A percentile compares a stretch with the other conserved stretches of the same genome.
phyloP scores from a whole-genome alignment of 306 rosid genomes.

The Bauhinia variegata region DNA sequence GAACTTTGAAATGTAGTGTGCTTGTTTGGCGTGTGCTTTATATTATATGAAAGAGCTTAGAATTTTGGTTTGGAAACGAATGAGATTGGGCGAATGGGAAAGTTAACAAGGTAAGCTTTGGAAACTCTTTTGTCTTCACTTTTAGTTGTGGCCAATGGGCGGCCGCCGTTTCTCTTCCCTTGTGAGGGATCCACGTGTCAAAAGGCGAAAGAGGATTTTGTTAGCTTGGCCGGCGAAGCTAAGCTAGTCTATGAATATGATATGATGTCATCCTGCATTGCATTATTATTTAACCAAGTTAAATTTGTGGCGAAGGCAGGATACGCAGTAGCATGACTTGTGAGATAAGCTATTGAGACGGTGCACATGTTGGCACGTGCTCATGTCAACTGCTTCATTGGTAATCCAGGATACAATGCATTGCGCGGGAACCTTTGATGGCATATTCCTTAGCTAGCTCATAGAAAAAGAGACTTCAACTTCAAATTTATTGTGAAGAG shows the following conservation, averaged over 20 bases:
- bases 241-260: too few relatives aligned
- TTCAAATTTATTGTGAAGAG: not conserved
- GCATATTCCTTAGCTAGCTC: constrained; percentile 28
- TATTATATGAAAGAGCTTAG: constrained; percentile 10
- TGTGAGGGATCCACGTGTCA: constrained; percentile 61
- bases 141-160: constrained; percentile 53
- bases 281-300: constrained; percentile 16
- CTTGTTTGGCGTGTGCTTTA: constrained; percentile 24
- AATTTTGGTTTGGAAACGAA: constrained; percentile 26
- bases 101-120: constrained; percentile 29
- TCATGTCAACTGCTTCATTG: not conserved
- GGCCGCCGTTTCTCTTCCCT: constrained; percentile 56
- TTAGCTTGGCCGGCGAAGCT: constrained; percentile 58
- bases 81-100: constrained; percentile 39
- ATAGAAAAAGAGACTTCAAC: too few relatives aligned
- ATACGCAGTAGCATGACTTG: not conserved
- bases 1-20: not conserved
- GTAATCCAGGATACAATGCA: not conserved
- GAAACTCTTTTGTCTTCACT: constrained; percentile 26
- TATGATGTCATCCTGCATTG: too few relatives aligned
- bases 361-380: constrained; percentile 19
- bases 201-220: constrained; percentile 8
- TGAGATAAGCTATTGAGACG: not conserved
- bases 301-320: not conserved
- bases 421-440: constrained; percentile 6